Percentiles rank a stretch among this genome's conserved stretches.
Evolutionary conservation across 768 basidiomycete species (phyloP).

Genomic region (Amanita inopinata): DNA sequence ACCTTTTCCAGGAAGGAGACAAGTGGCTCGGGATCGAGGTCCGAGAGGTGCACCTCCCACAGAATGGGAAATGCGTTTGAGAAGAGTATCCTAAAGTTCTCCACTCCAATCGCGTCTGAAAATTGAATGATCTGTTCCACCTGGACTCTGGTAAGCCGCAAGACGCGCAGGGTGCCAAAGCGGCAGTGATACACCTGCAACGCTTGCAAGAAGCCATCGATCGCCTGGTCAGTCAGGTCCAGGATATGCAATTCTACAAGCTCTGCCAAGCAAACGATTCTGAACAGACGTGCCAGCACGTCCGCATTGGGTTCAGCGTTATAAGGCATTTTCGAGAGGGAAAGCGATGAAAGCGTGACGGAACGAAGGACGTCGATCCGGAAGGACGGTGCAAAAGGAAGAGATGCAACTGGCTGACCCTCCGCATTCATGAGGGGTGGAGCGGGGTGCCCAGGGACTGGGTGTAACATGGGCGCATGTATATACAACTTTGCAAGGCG

Average conservation of each 20-base stretch:
- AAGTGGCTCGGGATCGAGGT: constrained; percentile 1
- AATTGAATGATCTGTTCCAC: not conserved
- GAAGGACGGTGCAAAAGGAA: constrained; percentile 7
- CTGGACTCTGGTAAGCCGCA: not conserved
- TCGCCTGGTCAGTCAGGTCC: constrained; percentile 4
- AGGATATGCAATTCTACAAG: not conserved
- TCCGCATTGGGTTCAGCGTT: not conserved
- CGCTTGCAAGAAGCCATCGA: constrained; percentile 5
- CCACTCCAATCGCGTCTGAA: constrained; percentile 5
- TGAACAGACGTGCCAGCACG: constrained; percentile 1
- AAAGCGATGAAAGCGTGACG: constrained; percentile 6
- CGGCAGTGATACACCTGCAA: not conserved
- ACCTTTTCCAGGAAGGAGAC: not conserved
- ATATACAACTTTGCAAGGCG: not conserved
- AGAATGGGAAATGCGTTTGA: constrained; percentile 3
- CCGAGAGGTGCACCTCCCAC: not conserved
- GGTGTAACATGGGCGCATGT: constrained; percentile 7
- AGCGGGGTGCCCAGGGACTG: constrained; percentile 1
- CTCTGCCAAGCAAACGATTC: constrained; percentile 4
- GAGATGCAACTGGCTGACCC: not conserved
- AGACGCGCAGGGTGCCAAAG: not conserved
- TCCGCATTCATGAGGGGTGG: not conserved
- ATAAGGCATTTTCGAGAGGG: constrained; percentile 3
- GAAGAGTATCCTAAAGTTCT: constrained; percentile 1
- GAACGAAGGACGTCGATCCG: not conserved